These are phyloP conservation scores for Xylaria grammica DNA, from an alignment of 495 filamentous ascomycete genomes.

Conservation along the genomic window DNA sequence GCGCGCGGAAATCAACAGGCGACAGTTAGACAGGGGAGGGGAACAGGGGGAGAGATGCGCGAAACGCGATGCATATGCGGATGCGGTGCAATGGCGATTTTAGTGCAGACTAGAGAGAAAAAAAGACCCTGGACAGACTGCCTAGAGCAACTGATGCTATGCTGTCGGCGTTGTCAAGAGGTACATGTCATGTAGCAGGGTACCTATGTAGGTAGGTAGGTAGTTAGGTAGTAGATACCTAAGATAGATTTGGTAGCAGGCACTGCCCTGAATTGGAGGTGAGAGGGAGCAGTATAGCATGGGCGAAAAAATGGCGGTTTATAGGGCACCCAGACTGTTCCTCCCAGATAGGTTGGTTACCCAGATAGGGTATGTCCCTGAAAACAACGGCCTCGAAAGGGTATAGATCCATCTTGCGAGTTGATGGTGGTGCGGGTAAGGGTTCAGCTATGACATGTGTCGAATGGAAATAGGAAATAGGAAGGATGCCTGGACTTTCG, in stretches of 20 bases:
- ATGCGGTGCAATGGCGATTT: conserved; percentile 22
- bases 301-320: conserved; percentile 1
- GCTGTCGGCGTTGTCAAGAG: too few relatives aligned
- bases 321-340: conserved; percentile 12
- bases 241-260: too few relatives aligned
- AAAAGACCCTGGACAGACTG: conserved; percentile 19
- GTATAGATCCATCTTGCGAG: neutral
- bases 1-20: conserved; percentile 25
- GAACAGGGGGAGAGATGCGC: conserved; percentile 11
- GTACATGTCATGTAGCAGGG: too few relatives aligned
- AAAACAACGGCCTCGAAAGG: neutral
- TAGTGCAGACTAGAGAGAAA: conserved; percentile 2
- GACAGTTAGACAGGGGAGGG: conserved; percentile 17
- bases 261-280: conserved; percentile 7
- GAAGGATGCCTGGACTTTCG: too few relatives aligned
- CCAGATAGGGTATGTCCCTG: conserved; percentile 18
- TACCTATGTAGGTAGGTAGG: too few relatives aligned
- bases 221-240: too few relatives aligned
- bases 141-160: too few relatives aligned
- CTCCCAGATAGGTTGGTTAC: too few relatives aligned
- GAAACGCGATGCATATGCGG: conserved; percentile 27
- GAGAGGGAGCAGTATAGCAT: conserved; percentile 1
- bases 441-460: conserved; percentile 10
- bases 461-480: neutral
- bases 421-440: conserved; percentile 3